Base-by-base conservation (phyloP, 169 alveolate genomes). In the Cyclospora cayetanensis region DNA sequence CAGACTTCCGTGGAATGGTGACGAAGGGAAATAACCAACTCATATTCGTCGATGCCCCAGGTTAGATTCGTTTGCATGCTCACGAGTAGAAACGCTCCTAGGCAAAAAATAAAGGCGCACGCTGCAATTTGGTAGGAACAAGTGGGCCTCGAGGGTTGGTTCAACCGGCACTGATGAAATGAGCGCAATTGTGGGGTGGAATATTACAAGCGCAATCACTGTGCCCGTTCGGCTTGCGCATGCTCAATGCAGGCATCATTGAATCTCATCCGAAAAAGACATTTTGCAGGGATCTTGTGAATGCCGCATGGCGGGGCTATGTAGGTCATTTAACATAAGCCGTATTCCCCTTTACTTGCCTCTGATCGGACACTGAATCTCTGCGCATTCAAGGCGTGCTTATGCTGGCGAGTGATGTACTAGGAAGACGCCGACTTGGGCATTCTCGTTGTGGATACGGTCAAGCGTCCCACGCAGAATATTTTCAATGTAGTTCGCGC, bases 301-400 rank as follows among this genome's bases (percentile, higher is more conserved):
- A 92, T 68, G 94, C 97, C 37, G 98, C 98, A n/a, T 96, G 98
- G 98, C 91, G 95, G 70, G 97, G 97, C 2, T 95, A 94, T 66
- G 97, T 91, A 43, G 50, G 90, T 22, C 37, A 12, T 18, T 18
- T 53, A 5, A 15, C 43, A n/a, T 4, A 46, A 77, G 77, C 80
- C 7, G 90, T 43, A n/a, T 12, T 20, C 39, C 11, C 25, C 76
- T 63, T 9, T 12, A 63, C 76, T 12, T 63, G 9, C 76, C 34
- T 7, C 79, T 15, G 22, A 66, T 7, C 15, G 7, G 15, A 15
- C 37, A 31, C 15, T 66, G 22, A 15, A 7, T 66, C 43, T 7
- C 15, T 7, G 7, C 15, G 43, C 15, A 11, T 35, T 7, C 7
- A 7, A 15, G 37, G 37, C 37, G 53, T 11, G 43, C 15, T 15